Conservation (phyloP, 2,329 filamentous ascomycete genomes). For the Cladosporium phlei region DNA sequence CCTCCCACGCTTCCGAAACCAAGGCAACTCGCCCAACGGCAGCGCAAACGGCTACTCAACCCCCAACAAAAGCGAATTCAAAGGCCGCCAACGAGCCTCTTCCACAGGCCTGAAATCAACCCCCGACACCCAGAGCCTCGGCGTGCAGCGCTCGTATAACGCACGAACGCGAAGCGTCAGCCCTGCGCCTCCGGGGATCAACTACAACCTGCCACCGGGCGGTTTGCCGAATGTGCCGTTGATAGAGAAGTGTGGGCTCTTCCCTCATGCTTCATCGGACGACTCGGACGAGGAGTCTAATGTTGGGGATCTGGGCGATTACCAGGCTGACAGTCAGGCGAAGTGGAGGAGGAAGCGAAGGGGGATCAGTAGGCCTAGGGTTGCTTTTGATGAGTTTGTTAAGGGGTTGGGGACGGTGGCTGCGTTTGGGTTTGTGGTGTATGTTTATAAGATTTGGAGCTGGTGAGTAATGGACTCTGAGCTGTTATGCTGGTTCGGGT, state of each 20-base stretch:
- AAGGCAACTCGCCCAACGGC: constrained; percentile 15
- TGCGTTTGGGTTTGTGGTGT: not conserved
- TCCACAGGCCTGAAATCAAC: constrained; percentile 27
- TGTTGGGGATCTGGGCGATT: constrained; percentile 23
- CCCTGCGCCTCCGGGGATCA: constrained; percentile 26
- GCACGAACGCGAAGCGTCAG: constrained; percentile 37
- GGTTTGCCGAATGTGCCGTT: constrained; percentile 27
- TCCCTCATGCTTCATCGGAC: constrained; percentile 29
- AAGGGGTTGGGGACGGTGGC: constrained; percentile 57
- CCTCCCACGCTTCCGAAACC: constrained; percentile 16
- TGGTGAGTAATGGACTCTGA: too few relatives aligned
- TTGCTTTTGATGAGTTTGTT: constrained; percentile 58
- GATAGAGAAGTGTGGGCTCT: constrained; percentile 41
- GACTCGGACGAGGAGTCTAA: constrained; percentile 22
- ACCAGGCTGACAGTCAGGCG: constrained; percentile 25
- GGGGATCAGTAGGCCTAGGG: constrained; percentile 35
- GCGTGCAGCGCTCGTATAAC: constrained; percentile 29
- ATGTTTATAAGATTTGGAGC: constrained; percentile 2
- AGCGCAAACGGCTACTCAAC: constrained; percentile 23
- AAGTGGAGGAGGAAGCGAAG: constrained; percentile 25
- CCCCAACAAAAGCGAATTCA: constrained; percentile 19
- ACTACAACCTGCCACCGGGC: constrained; percentile 26
- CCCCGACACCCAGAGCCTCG: constrained; percentile 22
- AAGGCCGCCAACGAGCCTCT: constrained; percentile 29
- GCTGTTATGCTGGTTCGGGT: too few relatives aligned